Evolutionary conservation across 2,329 filamentous ascomycete genomes (phyloP).

Genomic region (Mariannaea elegans): DNA sequence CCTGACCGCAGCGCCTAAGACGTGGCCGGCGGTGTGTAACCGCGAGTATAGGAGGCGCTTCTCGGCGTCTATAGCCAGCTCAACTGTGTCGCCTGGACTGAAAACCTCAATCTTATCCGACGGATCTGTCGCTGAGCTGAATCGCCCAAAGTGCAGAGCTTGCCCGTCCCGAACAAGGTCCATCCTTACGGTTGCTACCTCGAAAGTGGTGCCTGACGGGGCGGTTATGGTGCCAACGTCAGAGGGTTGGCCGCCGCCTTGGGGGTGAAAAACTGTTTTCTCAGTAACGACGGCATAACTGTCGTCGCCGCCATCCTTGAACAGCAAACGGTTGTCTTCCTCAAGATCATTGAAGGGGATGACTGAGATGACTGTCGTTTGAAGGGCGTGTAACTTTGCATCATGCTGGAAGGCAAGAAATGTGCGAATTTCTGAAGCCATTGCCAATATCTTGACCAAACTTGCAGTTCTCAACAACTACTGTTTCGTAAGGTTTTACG

Average conservation of each 20-base stretch:
- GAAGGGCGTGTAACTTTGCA: slow-evolving; percentile 53
- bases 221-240: slow-evolving; percentile 68
- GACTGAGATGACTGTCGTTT: slow-evolving; percentile 56
- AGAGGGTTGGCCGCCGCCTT: slow-evolving; percentile 78
- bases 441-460: too few species aligned
- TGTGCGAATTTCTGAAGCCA: slow-evolving; percentile 33
- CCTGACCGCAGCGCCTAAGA: slow-evolving; percentile 74
- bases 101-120: slow-evolving; percentile 42
- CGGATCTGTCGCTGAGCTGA: slow-evolving; percentile 42
- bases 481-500: too few species aligned
- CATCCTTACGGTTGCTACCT: slow-evolving; percentile 66
- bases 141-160: slow-evolving; percentile 73
- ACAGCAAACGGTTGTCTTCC: slow-evolving; percentile 61
- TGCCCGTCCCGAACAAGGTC: slow-evolving; percentile 58
- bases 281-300: slow-evolving; percentile 68
- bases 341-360: slow-evolving; percentile 59
- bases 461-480: too few species aligned
- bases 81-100: slow-evolving; percentile 52
- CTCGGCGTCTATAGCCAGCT: slow-evolving; percentile 67
- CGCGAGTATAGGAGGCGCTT: slow-evolving; percentile 72
- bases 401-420: slow-evolving; percentile 55
- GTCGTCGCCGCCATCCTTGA: slow-evolving; percentile 62
- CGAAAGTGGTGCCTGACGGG: slow-evolving; percentile 48
- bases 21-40: slow-evolving; percentile 78
- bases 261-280: slow-evolving; percentile 78